Evolutionary conservation across 2,329 filamentous ascomycete genomes (phyloP), one percentile per base, ranked within the genome.

Genomic region (Coniochaeta prunicola): DNA sequence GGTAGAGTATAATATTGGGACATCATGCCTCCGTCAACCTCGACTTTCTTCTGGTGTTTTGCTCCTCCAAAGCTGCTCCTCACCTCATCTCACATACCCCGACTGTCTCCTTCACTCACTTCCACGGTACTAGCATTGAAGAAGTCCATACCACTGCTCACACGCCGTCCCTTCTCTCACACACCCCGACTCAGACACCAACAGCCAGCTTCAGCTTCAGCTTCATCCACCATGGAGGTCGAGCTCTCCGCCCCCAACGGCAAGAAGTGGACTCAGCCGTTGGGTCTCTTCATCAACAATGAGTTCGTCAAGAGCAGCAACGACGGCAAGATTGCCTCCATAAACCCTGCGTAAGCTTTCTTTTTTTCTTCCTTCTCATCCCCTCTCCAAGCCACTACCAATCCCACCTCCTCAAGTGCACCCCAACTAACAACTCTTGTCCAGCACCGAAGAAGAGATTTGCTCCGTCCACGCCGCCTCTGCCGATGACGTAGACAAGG

Each of bases 241-340:
- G 80, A 90, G 67, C 80, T 93, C 60, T 88, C 81, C 9, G 88
- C 90, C 56, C 90, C 90, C 4, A 93, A 93, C 73, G 89, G 89
- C 66, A 79, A 76, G 71, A 86, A 82, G 66, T 92, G 90, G 74
- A 77, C 74, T 13, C 88, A 91, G 75, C 89, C 89, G 2, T 78
- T 83, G 50, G 90, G 90, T n/a, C 80, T 93, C 9, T 92, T 92
- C 73, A 91, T 92, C 76, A 89, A 90, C 77, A 91, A 92, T 64
- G 87, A 91, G 70, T 92, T 90, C 70, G 85, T 91, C 57, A 79
- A 84, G 66, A 84, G 86, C 59, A 85, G 80, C 70, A 81, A 81
- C 15, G 85, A 82, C 50, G 79, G 86, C 68, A 89, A 80, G 64
- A 80, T 92, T 58, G 76, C 80, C 15, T 81, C 83, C 19, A 82